Conservation (phyloP, 768 basidiomycete genomes). For the Zangia roseola region DNA sequence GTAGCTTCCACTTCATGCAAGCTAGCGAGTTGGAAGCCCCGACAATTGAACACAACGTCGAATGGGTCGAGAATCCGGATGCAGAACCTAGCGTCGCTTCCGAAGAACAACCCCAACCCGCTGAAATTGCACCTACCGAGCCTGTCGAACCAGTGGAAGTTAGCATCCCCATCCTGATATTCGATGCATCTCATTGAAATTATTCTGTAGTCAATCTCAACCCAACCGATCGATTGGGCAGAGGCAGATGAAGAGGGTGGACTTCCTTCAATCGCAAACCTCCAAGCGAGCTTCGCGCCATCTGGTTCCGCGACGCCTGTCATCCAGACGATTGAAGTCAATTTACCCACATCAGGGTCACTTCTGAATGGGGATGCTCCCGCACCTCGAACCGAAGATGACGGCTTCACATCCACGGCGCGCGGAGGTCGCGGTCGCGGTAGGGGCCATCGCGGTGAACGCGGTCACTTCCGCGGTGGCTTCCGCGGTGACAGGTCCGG, state of each 20-base stretch:
- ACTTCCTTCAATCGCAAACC: conserved; percentile 71
- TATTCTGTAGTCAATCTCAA: conserved; percentile 14
- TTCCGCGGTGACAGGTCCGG: conserved; percentile 38
- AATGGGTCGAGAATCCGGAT: conserved; percentile 56
- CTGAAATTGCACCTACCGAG: conserved; percentile 8
- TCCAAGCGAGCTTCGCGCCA: conserved; percentile 75
- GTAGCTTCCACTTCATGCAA: conserved; percentile 78
- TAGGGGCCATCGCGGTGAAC: conserved; percentile 41
- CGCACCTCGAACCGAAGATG: conserved; percentile 44
- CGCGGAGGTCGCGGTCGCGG: conserved; percentile 50
- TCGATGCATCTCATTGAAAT: not conserved
- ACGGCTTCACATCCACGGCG: conserved; percentile 54
- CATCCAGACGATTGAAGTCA: conserved; percentile 35
- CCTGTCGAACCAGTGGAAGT: conserved; percentile 31
- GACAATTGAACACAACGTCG: conserved; percentile 50
- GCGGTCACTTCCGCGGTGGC: conserved; percentile 41
- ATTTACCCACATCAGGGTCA: conserved; percentile 23
- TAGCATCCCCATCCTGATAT: conserved; percentile 13
- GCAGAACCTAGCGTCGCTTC: conserved; percentile 18
- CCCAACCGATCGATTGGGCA: conserved; percentile 73
- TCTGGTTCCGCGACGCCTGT: conserved; percentile 69
- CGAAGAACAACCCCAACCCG: conserved; percentile 17
- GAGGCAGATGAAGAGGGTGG: conserved; percentile 71
- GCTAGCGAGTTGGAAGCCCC: conserved; percentile 70
- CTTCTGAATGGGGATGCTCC: conserved; percentile 22